phyloP scores from a whole-genome alignment of 352 stramenopile species.

The Phytophthora aleatoria region DNA sequence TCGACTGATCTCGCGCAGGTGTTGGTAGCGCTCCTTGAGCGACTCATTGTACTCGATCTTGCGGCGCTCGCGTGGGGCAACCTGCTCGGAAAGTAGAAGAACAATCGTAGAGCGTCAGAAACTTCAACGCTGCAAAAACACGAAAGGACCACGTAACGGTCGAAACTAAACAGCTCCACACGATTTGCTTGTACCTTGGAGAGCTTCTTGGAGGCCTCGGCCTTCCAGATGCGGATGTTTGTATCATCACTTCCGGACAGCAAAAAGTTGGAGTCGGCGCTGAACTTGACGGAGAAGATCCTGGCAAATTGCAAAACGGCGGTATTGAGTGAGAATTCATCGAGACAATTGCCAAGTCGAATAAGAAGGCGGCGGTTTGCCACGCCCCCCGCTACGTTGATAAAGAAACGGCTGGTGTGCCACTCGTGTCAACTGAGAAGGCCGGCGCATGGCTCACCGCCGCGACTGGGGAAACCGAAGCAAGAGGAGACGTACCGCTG shows the following conservation, averaged over 20 bases:
- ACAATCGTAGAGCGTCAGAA: slow-evolving; percentile 29
- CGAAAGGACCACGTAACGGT: slow-evolving; percentile 8
- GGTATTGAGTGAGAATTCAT: slow-evolving; percentile 18
- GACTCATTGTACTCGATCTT: slow-evolving; percentile 97
- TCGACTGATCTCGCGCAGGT: slow-evolving; percentile 95
- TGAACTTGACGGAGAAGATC: slow-evolving; percentile 90
- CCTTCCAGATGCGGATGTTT: slow-evolving; percentile 99
- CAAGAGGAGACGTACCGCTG: slow-evolving; percentile 80
- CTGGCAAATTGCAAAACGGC: slow-evolving; percentile 22
- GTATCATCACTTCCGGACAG: slow-evolving; percentile 99
- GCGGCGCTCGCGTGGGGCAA: slow-evolving; percentile 77
- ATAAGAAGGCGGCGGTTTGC: slow-evolving; percentile 21
- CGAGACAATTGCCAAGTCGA: slow-evolving; percentile 11
- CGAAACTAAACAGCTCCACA: background rate
- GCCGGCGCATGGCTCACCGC: slow-evolving; percentile 10
- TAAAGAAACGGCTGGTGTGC: background rate
- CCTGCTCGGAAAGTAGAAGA: slow-evolving; percentile 35
- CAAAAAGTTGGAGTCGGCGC: slow-evolving; percentile 94
- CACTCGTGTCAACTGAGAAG: slow-evolving; percentile 3
- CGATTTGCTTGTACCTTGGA: slow-evolving; percentile 73
- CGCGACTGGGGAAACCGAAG: background rate
- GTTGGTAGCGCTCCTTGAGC: slow-evolving; percentile 95
- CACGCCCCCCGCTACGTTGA: background rate
- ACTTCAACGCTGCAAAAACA: slow-evolving; percentile 27
- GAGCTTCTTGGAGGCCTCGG: slow-evolving; percentile 93